Percentiles rank a stretch among this genome's conserved stretches.
Conservation (phyloP, 2,329 filamentous ascomycete species). For the Exophiala calicioides region DNA sequence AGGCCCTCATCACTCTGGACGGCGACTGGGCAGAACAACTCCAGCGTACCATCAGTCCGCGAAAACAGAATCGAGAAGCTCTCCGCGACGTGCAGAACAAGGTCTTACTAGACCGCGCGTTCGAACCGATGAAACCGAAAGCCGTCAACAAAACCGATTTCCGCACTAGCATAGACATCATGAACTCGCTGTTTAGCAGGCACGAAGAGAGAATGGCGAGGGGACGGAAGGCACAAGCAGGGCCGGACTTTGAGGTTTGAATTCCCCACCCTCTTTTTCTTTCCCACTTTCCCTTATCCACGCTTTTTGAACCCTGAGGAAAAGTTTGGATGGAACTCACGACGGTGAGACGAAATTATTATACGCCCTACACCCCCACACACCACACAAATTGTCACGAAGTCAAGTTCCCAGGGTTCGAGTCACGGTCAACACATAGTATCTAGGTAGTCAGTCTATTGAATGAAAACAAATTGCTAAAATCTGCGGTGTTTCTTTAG, state of each 20-base stretch:
- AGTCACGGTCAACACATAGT: constrained; percentile 33
- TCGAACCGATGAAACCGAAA: constrained; percentile 32
- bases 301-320: constrained; percentile 13
- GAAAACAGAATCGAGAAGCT: constrained; percentile 82
- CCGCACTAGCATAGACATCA: constrained; percentile 87
- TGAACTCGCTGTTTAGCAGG: constrained; percentile 88
- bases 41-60: constrained; percentile 88
- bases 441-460: constrained; percentile 44
- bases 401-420: constrained; percentile 27
- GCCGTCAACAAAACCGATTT: constrained; percentile 61
- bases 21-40: constrained; percentile 94
- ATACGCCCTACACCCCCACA: too few relatives aligned
- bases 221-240: constrained; percentile 57
- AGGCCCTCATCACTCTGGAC: constrained; percentile 58
- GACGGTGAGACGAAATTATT: constrained; percentile 2
- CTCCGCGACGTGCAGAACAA: constrained; percentile 66
- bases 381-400: constrained; percentile 8
- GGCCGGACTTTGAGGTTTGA: constrained; percentile 87
- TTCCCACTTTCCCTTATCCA: constrained; percentile 31
- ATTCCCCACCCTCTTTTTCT: constrained; percentile 43
- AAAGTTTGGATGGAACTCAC: constrained; percentile 25
- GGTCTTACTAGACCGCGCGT: constrained; percentile 53
- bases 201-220: constrained; percentile 57
- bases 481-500: constrained; percentile 54
- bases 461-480: constrained; percentile 45